Base-by-base conservation (phyloP, 202 grass and related monocot species). In the Bolboschoenoplectus hybrid region DNA sequence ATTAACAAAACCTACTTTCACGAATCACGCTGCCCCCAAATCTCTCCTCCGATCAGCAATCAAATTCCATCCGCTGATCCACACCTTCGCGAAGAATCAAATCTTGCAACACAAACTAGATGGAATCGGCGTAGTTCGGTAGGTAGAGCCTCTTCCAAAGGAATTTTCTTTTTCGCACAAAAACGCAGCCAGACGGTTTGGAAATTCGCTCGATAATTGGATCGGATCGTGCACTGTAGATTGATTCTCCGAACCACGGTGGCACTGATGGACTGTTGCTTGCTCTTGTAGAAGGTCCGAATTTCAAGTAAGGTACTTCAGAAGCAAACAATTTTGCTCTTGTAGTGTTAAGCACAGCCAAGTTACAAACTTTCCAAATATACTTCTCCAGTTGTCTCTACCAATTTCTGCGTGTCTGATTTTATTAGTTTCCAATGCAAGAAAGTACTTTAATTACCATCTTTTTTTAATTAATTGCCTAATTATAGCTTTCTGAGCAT, bases 1-100 rank as follows among this genome's bases (percentile, higher is more conserved):
- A 20, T 74, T n/a, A 51, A 6, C n/a, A 70, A 70, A 70, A 70
- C 46, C 71, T 70, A 70, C 67, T 74, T 73, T 26, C 26, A 26
- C 26, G 26, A 26, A 26, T 26, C n/a, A 73, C 44, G 43, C 69
- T 73, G 9, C 70, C 70, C 70, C 70, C 44, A 74, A 74, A 49
- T 73, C 17, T 20, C 69, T 45, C 32, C 11, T 49, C 63, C 44
- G 43, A 73, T 74, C 70, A 49, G 11, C 44, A 50, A 20, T 64
- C 26, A 8, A 35, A 64, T 50, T 74, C 19, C 8, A 32, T 74
- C 71, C 9, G 0, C 26, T 26, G 26, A 26, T 26, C 26, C 0
- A 26, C 26, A 26, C 19, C 71, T 74, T 51, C 45, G 7, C 45
- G 7, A 34, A 74, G 7, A 26, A 74, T 19, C 67, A 41, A 73